A percentile compares a stretch with the other conserved stretches of the same genome.
Evolutionary conservation across 768 basidiomycete species (phyloP).

Genomic region (Agaricus blazei): DNA sequence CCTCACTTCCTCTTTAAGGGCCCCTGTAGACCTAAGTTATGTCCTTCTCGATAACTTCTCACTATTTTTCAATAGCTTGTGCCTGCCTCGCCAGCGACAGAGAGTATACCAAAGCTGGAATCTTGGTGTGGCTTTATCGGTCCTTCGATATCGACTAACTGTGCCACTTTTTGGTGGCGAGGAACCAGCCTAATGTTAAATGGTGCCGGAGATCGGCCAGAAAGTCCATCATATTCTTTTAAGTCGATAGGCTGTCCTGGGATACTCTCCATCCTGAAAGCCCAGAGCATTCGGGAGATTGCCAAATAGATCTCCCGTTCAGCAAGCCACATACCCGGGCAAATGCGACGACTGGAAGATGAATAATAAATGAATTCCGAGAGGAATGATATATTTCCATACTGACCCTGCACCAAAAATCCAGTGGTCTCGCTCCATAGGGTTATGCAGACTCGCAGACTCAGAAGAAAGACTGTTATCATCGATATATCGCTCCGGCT

Average conservation of each 20-base stretch:
- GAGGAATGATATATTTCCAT: not conserved
- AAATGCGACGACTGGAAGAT: slow-evolving; percentile 28
- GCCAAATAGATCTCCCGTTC: slow-evolving; percentile 41
- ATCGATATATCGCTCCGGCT: slow-evolving; percentile 42
- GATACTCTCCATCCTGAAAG: slow-evolving; percentile 35
- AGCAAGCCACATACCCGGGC: slow-evolving; percentile 40
- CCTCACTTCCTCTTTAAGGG: too few species aligned
- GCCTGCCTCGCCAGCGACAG: too few species aligned
- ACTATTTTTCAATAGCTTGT: too few species aligned
- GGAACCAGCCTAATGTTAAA: slow-evolving; percentile 30
- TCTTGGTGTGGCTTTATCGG: too few species aligned
- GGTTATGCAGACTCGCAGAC: slow-evolving; percentile 36
- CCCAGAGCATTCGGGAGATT: slow-evolving; percentile 43
- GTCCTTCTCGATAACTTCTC: too few species aligned
- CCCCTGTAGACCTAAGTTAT: too few species aligned
- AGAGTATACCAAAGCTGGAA: too few species aligned
- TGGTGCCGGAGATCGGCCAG: slow-evolving; percentile 40
- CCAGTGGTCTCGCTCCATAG: slow-evolving; percentile 46
- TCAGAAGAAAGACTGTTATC: slow-evolving; percentile 34
- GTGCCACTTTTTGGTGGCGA: slow-evolving; percentile 23
- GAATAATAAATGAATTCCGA: not conserved
- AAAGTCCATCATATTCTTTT: slow-evolving; percentile 42
- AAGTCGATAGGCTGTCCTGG: slow-evolving; percentile 39
- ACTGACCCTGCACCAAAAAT: slow-evolving; percentile 44
- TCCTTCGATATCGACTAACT: slow-evolving; percentile 13